A percentile compares a stretch with the other conserved stretches of the same genome.
Evolutionary conservation across 345 rosid genomes (phyloP).

Genomic region (Sonneratia alba): DNA sequence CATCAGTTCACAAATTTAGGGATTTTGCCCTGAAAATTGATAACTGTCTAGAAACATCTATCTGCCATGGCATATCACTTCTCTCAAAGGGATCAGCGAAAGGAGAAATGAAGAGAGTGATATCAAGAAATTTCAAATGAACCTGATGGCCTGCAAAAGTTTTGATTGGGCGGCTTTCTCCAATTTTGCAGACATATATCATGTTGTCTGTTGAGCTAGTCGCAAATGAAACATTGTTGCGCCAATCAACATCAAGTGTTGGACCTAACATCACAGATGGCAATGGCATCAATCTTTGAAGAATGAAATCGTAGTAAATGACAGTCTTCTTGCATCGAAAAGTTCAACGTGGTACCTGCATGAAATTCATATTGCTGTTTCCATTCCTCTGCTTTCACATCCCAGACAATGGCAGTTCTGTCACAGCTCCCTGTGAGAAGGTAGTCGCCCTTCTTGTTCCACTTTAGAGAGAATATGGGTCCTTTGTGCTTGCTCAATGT

Average conservation of each 20-base stretch:
- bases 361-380: constrained; percentile 93
- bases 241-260: constrained; percentile 99
- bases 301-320: constrained; percentile 1
- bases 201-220: constrained; percentile 90
- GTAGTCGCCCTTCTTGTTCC: constrained; percentile 99
- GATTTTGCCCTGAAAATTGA: too few relatives aligned
- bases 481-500: constrained; percentile 93
- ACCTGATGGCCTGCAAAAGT: constrained; percentile 94
- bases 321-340: background rate
- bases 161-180: constrained; percentile 67
- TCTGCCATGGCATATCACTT: background rate
- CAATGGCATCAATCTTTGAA: constrained; percentile 9
- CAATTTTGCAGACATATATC: constrained; percentile 94
- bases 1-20: too few relatives aligned
- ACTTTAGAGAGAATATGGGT: constrained; percentile 94
- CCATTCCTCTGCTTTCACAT: constrained; percentile 88
- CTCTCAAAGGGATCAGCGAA: background rate
- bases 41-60: too few relatives aligned
- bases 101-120: background rate
- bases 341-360: constrained; percentile 35
- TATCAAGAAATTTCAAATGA: constrained; percentile 12
- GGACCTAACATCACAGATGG: constrained; percentile 46
- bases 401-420: constrained; percentile 98
- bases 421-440: constrained; percentile 98
- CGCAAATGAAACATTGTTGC: constrained; percentile 89